Evolutionary conservation across 768 basidiomycete genomes (phyloP), one percentile per base, ranked within the genome.

Genomic region (Leccinum rimulosum): DNA sequence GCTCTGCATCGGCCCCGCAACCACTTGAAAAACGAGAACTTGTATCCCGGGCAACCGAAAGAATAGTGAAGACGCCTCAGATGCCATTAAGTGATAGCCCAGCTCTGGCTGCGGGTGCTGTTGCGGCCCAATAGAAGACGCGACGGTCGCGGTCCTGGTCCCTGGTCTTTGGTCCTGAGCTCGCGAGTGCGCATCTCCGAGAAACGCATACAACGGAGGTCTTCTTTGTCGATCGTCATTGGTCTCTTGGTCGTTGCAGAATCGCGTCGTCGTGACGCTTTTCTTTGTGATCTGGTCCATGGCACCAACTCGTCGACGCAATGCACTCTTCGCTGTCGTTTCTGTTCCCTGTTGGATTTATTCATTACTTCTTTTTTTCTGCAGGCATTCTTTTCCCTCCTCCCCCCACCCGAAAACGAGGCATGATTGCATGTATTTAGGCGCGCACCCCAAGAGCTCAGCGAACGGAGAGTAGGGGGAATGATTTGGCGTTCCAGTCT

Each of bases 11-110:
- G 54, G 65, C 72, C 27, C 63, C 70, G n/a, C 62, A 72, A 49
- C 74, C 79, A 57, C 65, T 72, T 27, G 73, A 77, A 61, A 71
- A 75, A 43, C 67, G 76, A 60, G 81, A 76, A 58, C 62, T 73
- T 51, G 58, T 74, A 19, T 38, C 70, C 50, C 80, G 80, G 65
- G 79, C 83, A 50, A 70, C 70, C n/a, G 60, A 75, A 45, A 68
- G 60, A 47, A 77, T 79, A 58, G 73, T 84, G 74, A 86, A 84
- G 70, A 75, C 84, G 40, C 81, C 86, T 61, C 84, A 84, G 69
- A 69, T 85, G 56, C 78, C 85, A 17, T 83, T 85, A 63, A 80
- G 79, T 61, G 87, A 89, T 70, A 85, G 81, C 64, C 78, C 83
- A 50, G 76, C 81, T 47, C 77, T 87, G 59, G 76, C 80, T 52